These are phyloP conservation scores for Gloeopeniophorella convolvens DNA, from an alignment of 768 basidiomycete genomes.

Conservation along the genomic window DNA sequence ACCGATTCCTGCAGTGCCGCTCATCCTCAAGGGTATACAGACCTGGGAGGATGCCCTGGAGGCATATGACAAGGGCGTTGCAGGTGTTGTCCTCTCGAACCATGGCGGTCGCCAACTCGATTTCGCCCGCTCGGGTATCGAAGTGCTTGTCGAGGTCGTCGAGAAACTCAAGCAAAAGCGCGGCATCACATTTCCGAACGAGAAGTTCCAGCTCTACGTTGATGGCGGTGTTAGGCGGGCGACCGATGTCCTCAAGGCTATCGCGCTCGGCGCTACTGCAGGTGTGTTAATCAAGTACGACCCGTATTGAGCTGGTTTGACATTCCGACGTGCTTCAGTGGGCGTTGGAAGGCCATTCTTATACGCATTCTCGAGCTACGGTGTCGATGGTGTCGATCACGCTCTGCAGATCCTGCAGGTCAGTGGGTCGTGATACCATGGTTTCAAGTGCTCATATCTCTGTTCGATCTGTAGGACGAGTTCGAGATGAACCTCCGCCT, in stretches of 20 bases:
- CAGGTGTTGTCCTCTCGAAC: slow-evolving; percentile 50
- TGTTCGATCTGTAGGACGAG: slow-evolving; percentile 59
- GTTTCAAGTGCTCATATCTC: background rate
- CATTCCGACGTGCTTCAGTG: slow-evolving; percentile 37
- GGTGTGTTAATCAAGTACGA: slow-evolving; percentile 33
- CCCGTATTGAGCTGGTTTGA: background rate
- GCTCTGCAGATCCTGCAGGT: slow-evolving; percentile 76
- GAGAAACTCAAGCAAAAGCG: slow-evolving; percentile 57
- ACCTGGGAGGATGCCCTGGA: slow-evolving; percentile 55
- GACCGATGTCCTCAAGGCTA: slow-evolving; percentile 82
- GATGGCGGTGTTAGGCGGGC: slow-evolving; percentile 95
- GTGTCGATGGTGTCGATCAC: slow-evolving; percentile 77
- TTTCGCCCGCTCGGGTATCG: slow-evolving; percentile 36
- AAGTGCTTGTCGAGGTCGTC: slow-evolving; percentile 62
- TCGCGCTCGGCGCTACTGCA: slow-evolving; percentile 86
- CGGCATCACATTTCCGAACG: slow-evolving; percentile 68
- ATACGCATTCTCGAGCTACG: slow-evolving; percentile 87
- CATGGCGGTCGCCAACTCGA: slow-evolving; percentile 57
- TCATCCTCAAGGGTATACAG: slow-evolving; percentile 60
- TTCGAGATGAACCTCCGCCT: slow-evolving; percentile 98
- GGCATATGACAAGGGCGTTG: slow-evolving; percentile 40
- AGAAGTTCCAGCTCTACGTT: slow-evolving; percentile 77
- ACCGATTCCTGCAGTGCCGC: slow-evolving; percentile 44
- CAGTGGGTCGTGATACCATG: slow-evolving; percentile 21
- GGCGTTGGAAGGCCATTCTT: slow-evolving; percentile 83